Evolutionary conservation across 441 rosid species (phyloP), one percentile per base, ranked within the genome.

Genomic region (Melastoma candidum): DNA sequence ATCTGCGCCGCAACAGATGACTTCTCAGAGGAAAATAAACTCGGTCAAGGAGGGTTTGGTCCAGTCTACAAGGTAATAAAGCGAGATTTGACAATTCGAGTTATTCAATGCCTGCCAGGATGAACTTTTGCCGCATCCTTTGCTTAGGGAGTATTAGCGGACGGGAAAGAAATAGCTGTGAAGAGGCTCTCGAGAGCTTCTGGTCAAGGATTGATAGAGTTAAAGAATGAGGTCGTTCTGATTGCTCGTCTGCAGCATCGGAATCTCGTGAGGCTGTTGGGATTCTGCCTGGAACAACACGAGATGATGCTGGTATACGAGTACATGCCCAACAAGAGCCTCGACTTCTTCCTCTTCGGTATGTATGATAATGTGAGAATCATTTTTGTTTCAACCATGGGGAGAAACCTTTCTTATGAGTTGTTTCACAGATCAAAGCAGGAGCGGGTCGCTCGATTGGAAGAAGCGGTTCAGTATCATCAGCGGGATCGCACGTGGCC

Each of bases 171-270:
- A 63, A 60, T 77, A 50, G 77, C 79, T 27, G 69, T 77, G 17
- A 74, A 77, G 54, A 70, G 82, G 56, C 74, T 77, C 26, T 70
- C 82, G 46, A 60, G 62, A 47, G 51, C 53, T 26, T 76, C 82
- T 5, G 64, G 67, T 25, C 73, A 65, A 53, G 77, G 71, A 0
- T 11, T 48, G 7, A 55, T 54, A 26, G 77, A 76, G 53, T 65
- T 73, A 49, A 63, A 56, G 46, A 68, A 74, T 59, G 77, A 77
- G 60, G 77, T 77, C 49, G 49, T 59, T 10, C 56, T 71, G 2
- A 71, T 71, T 47, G 61, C 65, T 58, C 57, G 71, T 48, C 82
- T 71, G 10, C 78, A 74, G 26, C 82, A 77, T 52, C 74, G 32
- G 25, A 74, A 69, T 59, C 66, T 73, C 10, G 68, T 71, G 17